These are phyloP conservation scores for Populus ilicifolia DNA, from an alignment of 345 rosid genomes.

Conservation along the genomic window DNA sequence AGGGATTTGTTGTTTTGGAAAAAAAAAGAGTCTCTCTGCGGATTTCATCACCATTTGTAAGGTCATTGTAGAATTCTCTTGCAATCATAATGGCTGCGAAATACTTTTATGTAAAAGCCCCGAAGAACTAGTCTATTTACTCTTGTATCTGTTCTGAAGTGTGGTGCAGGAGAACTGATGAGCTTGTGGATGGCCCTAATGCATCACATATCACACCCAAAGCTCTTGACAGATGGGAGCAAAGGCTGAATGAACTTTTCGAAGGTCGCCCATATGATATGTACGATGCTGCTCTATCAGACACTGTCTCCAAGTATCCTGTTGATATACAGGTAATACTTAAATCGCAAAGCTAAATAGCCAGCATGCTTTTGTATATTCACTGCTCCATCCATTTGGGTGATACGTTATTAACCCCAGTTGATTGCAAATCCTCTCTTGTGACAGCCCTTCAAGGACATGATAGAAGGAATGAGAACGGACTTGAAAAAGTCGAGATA, in stretches of 20 bases:
- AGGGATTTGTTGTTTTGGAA: no score
- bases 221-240: conserved; percentile 53
- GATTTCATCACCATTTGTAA: background rate
- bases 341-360: background rate
- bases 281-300: conserved; percentile 49
- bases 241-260: conserved; percentile 39
- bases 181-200: conserved; percentile 53
- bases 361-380: background rate
- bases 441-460: conserved; percentile 50
- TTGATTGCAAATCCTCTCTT: background rate
- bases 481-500: conserved; percentile 40
- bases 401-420: background rate
- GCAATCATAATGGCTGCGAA: background rate
- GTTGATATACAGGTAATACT: conserved; percentile 47
- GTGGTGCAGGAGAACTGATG: conserved; percentile 61
- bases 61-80: background rate
- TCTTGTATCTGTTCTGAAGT: conserved; percentile 24
- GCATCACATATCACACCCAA: conserved; percentile 47
- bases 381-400: background rate
- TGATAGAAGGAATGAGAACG: conserved; percentile 30
- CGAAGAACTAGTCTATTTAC: background rate
- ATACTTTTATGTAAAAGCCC: background rate
- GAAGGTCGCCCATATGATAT: conserved; percentile 43
- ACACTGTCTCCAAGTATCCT: conserved; percentile 40
- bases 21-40: background rate